phyloP scores from a whole-genome alignment of 2,329 filamentous ascomycete genomes.

The Septoria petroselini region DNA sequence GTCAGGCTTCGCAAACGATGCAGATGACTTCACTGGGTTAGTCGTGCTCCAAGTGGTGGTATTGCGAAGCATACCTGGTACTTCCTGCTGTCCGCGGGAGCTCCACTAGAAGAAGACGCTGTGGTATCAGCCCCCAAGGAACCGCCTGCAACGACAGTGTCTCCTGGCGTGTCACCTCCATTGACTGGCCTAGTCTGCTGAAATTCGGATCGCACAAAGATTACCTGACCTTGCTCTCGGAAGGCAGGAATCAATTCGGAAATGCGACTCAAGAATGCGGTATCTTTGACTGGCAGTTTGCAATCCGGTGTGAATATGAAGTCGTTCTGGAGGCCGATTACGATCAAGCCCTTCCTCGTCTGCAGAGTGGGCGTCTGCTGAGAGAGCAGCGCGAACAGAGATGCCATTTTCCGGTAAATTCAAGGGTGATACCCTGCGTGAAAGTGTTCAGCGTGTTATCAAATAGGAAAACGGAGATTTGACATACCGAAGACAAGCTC shows the following conservation, averaged over 20 bases:
- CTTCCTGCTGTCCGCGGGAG: constrained; percentile 6
- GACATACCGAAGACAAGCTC: background rate
- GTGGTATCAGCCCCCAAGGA: constrained; percentile 12
- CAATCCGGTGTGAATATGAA: constrained; percentile 70
- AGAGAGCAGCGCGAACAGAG: constrained; percentile 45
- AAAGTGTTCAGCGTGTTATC: background rate
- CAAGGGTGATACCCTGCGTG: too few species aligned
- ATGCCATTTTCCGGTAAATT: constrained; percentile 37
- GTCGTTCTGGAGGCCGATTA: constrained; percentile 88
- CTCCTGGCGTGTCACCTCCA: constrained; percentile 24
- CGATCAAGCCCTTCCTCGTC: constrained; percentile 67
- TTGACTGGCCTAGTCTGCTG: constrained; percentile 35
- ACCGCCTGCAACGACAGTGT: constrained; percentile 29
- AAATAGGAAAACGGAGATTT: background rate
- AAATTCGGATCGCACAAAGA: constrained; percentile 82
- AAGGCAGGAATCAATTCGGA: constrained; percentile 67
- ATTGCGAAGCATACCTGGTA: constrained; percentile 14
- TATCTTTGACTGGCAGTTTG: constrained; percentile 61
- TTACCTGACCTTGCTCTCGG: constrained; percentile 67
- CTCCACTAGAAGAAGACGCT: constrained; percentile 2
- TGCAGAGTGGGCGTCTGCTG: constrained; percentile 52
- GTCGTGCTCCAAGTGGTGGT: background rate
- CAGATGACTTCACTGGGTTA: constrained; percentile 13
- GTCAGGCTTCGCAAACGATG: constrained; percentile 15
- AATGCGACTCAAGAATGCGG: constrained; percentile 66